Conservation (phyloP, 371 early-diverging fungal genomes). For the Saksenaea oblongispora region DNA sequence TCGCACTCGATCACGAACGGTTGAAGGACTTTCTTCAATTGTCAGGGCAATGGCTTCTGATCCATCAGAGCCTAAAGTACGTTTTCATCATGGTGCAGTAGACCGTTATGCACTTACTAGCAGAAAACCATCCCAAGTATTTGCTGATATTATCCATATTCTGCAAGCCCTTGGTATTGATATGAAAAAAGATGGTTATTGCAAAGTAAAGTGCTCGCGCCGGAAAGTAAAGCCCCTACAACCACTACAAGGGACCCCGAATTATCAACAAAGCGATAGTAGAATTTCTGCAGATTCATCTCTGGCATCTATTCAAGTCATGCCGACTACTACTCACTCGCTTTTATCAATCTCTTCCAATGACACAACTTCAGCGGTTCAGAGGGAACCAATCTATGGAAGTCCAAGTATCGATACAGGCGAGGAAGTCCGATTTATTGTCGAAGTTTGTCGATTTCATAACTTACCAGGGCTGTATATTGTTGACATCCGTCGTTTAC, state of each 20-base stretch:
- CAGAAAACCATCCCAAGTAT: slow-evolving; percentile 6
- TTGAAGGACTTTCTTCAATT: background rate
- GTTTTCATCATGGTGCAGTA: slow-evolving; percentile 12
- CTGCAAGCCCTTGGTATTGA: slow-evolving; percentile 17
- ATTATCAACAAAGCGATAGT: background rate
- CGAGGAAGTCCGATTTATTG: slow-evolving; percentile 76
- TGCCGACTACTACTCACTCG: background rate
- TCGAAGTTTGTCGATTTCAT: slow-evolving; percentile 87
- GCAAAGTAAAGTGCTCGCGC: slow-evolving; percentile 16
- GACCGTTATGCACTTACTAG: slow-evolving; percentile 11
- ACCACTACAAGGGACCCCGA: background rate
- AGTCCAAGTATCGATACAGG: slow-evolving; percentile 83
- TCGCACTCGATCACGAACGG: background rate
- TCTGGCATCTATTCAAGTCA: background rate
- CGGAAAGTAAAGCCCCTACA: slow-evolving; percentile 6
- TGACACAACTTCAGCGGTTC: background rate
- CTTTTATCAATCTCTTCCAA: background rate
- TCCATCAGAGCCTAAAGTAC: background rate
- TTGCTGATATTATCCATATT: slow-evolving; percentile 10
- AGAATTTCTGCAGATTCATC: background rate
- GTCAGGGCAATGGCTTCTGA: background rate
- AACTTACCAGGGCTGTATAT: slow-evolving; percentile 84
- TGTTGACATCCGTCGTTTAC: slow-evolving; percentile 81
- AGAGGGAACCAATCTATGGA: slow-evolving; percentile 84
- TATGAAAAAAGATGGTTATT: slow-evolving; percentile 7